Conservation (phyloP, 768 basidiomycete species). For the Pisolithus tinctorius region DNA sequence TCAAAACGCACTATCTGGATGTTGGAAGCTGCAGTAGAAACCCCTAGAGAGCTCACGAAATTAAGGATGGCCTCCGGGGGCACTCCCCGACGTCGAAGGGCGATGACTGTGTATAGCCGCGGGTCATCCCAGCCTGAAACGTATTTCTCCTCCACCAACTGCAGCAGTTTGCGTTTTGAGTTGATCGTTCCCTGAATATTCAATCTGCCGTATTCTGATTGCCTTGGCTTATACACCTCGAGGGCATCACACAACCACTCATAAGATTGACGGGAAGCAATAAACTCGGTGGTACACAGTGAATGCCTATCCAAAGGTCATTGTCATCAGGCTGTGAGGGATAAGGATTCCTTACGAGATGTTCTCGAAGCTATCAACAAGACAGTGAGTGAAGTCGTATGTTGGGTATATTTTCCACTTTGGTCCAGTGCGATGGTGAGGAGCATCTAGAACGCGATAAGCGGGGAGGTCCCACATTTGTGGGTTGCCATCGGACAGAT, state of each 20-base stretch:
- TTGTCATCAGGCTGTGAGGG: background rate
- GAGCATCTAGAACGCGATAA: constrained; percentile 84
- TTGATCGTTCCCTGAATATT: constrained; percentile 92
- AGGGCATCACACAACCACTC: constrained; percentile 98
- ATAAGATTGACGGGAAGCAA: constrained; percentile 92
- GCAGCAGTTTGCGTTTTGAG: constrained; percentile 92
- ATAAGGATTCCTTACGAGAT: constrained; percentile 70
- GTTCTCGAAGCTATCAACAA: constrained; percentile 98
- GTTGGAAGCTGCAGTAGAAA: constrained; percentile 76
- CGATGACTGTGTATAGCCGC: constrained; percentile 92
- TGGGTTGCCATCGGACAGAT: constrained; percentile 86
- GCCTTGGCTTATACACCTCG: constrained; percentile 95
- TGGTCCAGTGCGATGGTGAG: constrained; percentile 88
- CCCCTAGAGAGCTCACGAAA: constrained; percentile 92
- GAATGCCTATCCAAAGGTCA: constrained; percentile 62
- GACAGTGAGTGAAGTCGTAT: constrained; percentile 97
- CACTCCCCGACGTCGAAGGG: constrained; percentile 88
- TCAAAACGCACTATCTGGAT: constrained; percentile 90
- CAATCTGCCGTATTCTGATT: constrained; percentile 93
- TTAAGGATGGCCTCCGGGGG: constrained; percentile 94
- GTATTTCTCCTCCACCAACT: constrained; percentile 77
- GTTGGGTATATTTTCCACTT: constrained; percentile 98
- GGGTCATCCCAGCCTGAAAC: constrained; percentile 98
- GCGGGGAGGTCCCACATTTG: constrained; percentile 99
- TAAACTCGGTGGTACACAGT: constrained; percentile 93